phyloP scores from a whole-genome alignment of 2,329 filamentous ascomycete species.

The Dothidotthia symphoricarpi region DNA sequence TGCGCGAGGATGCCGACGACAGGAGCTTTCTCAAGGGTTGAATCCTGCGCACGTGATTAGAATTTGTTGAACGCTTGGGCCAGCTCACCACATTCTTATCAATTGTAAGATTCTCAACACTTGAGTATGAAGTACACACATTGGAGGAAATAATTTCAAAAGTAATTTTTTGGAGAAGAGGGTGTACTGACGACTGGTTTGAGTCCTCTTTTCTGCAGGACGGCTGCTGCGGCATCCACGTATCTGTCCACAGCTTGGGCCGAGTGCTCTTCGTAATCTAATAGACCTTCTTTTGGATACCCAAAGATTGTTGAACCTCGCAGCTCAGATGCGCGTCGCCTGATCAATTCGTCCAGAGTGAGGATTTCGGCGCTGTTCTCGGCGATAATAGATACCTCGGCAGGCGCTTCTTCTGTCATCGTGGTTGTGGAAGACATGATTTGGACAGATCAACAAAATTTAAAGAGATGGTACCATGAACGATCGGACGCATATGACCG shows the following conservation, averaged over 20 bases:
- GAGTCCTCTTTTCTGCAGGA: conserved; percentile 20
- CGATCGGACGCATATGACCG: too few species aligned
- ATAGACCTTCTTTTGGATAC: conserved; percentile 23
- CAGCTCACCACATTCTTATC: not conserved
- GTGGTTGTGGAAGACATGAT: conserved; percentile 16
- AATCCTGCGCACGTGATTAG: conserved; percentile 13
- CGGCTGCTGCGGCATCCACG: conserved; percentile 23
- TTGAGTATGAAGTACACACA: too few species aligned
- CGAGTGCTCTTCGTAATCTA: conserved; percentile 28
- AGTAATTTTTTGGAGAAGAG: not conserved
- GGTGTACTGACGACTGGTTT: conserved; percentile 17
- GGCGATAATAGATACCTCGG: conserved; percentile 4
- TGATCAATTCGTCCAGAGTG: conserved; percentile 29
- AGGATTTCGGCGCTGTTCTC: conserved; percentile 13
- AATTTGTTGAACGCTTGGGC: not conserved
- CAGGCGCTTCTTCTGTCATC: conserved; percentile 5
- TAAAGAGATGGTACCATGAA: too few species aligned
- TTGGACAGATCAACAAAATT: too few species aligned
- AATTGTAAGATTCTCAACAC: too few species aligned
- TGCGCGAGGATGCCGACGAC: conserved; percentile 52
- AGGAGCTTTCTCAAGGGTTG: conserved; percentile 17
- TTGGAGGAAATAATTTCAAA: not conserved
- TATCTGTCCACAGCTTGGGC: conserved; percentile 25
- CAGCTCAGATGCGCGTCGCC: conserved; percentile 19
- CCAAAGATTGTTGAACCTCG: conserved; percentile 20